Evolutionary conservation across 257 asterid species (phyloP), one percentile per base, ranked within the genome.

Genomic region (Nicotiana undulata): DNA sequence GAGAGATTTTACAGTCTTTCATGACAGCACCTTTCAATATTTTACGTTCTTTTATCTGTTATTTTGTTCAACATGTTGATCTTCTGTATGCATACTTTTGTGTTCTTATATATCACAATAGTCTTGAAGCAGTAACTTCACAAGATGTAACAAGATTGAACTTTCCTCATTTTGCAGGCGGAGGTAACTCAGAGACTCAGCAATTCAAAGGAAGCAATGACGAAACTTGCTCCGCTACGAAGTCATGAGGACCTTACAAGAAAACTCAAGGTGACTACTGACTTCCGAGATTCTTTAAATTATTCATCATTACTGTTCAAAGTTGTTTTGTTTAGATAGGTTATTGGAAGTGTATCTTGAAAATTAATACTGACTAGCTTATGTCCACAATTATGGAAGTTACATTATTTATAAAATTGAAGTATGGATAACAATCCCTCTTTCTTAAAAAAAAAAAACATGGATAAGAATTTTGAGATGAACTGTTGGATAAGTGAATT

Each of bases 191-290:
- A 94, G 74, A 88, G 97, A 83, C 88, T 91, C 72, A 85, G 90
- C 90, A 89, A 89, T 83, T n/a, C 84, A 17, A 88, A 86, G 75
- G 90, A 84, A 64, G 83, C 87, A 51, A 86, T 91, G 37, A 24
- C 44, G 51, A 85, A 83, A 84, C 67, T 68, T 82, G 63, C 83
- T 80, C 92, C 92, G 63, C 76, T 87, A 68, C 94, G 86, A 85
- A 90, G 93, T 86, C 98, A 92, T 76, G 96, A 88, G 81, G 95
- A 92, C 83, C 96, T 92, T 85, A 94, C 97, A 64, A 92, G 90
- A 88, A 92, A 88, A 83, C 94, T 92, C 74, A 90, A 89, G 94
- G 98, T 92, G 70, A 84, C 46, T 49, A 8, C 60, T 10, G 59
- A 7, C 77, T 70, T 44, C 37, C 2, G 24, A 22, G 59, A 58